Conservation (phyloP, 2,329 filamentous ascomycete genomes). For the Aspergillus viridinutans region DNA sequence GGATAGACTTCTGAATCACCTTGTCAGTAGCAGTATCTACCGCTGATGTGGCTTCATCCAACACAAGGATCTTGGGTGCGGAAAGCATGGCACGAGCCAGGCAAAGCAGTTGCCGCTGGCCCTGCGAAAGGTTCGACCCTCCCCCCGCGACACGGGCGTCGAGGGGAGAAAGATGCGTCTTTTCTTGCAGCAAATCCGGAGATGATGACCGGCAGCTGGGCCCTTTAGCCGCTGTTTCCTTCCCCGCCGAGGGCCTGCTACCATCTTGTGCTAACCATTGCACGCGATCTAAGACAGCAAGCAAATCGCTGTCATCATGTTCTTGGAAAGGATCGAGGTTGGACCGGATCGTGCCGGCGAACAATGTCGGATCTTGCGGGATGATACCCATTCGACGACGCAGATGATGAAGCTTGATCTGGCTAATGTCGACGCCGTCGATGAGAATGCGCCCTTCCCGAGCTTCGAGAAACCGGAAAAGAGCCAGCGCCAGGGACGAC, state of each 20-base stretch:
- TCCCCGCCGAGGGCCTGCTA: not conserved
- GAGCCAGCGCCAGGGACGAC: constrained; percentile 67
- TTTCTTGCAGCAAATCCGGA: not conserved
- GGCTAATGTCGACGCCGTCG: constrained; percentile 70
- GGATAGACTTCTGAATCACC: not conserved
- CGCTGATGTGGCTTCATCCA: not conserved
- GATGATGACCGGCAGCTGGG: not conserved
- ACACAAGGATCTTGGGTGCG: not conserved
- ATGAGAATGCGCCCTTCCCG: constrained; percentile 63
- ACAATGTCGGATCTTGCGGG: constrained; percentile 74
- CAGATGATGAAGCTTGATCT: constrained; percentile 64
- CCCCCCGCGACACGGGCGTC: not conserved
- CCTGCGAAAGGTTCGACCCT: not conserved
- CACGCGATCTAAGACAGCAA: constrained; percentile 64
- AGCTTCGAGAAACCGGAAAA: constrained; percentile 74
- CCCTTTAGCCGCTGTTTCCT: not conserved
- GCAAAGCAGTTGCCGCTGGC: not conserved
- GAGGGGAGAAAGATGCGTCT: not conserved
- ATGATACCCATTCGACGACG: constrained; percentile 73
- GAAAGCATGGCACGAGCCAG: not conserved
- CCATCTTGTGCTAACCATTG: constrained; percentile 46
- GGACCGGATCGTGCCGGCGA: constrained; percentile 69
- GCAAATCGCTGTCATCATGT: constrained; percentile 64
- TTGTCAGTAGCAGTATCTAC: not conserved
- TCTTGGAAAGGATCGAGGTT: constrained; percentile 74